Conservation (phyloP, 108 stramenopile species). For the Aurantiochytrium sp. region DNA sequence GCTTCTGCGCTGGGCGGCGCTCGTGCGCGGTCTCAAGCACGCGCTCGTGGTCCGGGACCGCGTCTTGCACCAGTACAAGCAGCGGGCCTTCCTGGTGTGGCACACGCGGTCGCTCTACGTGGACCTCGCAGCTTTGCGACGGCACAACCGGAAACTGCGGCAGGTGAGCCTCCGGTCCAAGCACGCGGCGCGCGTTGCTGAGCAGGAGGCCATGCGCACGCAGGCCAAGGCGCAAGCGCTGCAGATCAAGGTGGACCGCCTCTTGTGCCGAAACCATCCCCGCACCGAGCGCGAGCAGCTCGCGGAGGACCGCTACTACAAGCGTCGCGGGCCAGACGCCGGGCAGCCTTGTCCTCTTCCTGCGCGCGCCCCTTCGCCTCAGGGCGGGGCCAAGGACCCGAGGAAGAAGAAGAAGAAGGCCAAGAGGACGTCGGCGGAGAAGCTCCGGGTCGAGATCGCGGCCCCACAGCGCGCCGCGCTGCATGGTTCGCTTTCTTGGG, state of each 20-base stretch:
- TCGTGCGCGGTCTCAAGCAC: not conserved
- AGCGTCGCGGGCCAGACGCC: not conserved
- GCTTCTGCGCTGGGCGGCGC: not conserved
- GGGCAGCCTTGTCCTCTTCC: not conserved
- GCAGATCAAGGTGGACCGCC: slow-evolving; percentile 2
- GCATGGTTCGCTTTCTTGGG: not conserved
- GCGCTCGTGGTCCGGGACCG: not conserved
- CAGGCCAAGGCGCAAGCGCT: not conserved
- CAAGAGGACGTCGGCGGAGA: too few relatives aligned
- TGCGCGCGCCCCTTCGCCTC: too few relatives aligned
- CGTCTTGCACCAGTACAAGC: not conserved
- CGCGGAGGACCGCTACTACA: not conserved
- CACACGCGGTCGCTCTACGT: not conserved
- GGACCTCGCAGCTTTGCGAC: not conserved
- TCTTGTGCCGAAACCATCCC: not conserved
- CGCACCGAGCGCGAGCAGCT: not conserved
- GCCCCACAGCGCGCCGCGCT: not conserved
- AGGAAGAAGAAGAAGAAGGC: not conserved
- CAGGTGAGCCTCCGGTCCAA: not conserved
- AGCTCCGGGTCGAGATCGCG: too few relatives aligned
- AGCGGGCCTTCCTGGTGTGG: not conserved
- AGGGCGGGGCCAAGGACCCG: too few relatives aligned
- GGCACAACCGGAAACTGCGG: not conserved
- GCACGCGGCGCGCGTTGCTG: not conserved
- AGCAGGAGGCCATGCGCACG: not conserved